Evolutionary conservation across 495 filamentous ascomycete genomes (phyloP), one percentile per base, ranked within the genome.

Genomic region (Sphaerosporella brunnea): DNA sequence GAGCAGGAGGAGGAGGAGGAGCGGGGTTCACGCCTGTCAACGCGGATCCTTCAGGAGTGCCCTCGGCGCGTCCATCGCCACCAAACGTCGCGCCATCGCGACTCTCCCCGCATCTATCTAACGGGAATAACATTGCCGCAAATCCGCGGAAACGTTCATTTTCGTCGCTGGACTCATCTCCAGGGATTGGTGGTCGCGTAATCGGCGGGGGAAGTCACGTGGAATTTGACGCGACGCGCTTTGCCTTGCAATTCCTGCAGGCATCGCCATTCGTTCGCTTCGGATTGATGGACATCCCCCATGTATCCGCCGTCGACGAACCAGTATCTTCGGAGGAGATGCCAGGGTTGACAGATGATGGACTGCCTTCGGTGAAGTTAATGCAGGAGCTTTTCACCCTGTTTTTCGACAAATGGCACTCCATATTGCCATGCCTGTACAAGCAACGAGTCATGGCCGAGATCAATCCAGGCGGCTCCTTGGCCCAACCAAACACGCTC

Each of bases 401-500:
- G 13, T 59, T 59, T 24, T 59, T 59, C 20, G 51, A 49, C 8
- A 55, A 59, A 43, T 52, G 60, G 16, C 56, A 59, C 21, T 39
- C 52, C 1, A 48, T 59, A 20, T 35, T 59, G 3, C 56, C 56
- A n/a, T 59, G 51, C 30, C 52, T 59, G 23, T 59, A 59, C 49
- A 52, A 54, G 21, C 47, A 54, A 11, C 45, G 47, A 15, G 49
- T 59, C 2, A 34, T 58, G 23, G 35, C 36, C 1, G 51, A 51
- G 18, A 49, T 59, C 11, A 35, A 38, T 10, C 47, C 47, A 3
- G 47, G 45, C 0, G 51, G 55, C 2, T 23, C 45, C 2, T 37
- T 59, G 2, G 35, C 43, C 13, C 49, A 39, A 21, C 55, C 56
- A 15, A 46, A 35, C 7, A 38, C 55, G 8, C 55, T 59, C 39